Evolutionary conservation across 768 basidiomycete genomes (phyloP), one percentile per base, ranked within the genome.

Genomic region (Grammothele lineata): DNA sequence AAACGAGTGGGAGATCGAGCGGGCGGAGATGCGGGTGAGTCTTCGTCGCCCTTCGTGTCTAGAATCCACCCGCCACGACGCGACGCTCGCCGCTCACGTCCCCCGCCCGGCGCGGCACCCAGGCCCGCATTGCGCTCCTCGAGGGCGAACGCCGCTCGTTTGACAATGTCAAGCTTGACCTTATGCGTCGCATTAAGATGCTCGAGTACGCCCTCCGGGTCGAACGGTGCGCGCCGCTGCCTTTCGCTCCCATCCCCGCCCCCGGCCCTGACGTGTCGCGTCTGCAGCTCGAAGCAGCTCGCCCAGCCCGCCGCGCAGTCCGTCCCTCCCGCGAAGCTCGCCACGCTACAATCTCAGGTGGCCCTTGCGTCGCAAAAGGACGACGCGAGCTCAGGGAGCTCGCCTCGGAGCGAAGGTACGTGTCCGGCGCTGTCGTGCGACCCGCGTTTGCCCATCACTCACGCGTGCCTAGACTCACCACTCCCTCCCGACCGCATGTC

Each of bases 1-100:
- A 61, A 99, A 99, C 65, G 96, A 99, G 70, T 99, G 95, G 95
- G 96, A 99, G 75, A 99, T 99, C 60, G 96, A 98, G 70, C 77
- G 96, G 57, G 96, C 96, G 25, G 96, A 98, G 70, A 97, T 98
- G 94, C 78, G 95, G 77, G 92, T 93, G 55, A 60, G 89, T 81
- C 35, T 52, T 47, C 33, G 15, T 10, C 21, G n/a, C n/a, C n/a
- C n/a, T n/a, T n/a, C n/a, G n/a, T n/a, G n/a, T n/a, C n/a, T 42
- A 26, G 33, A 40, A 36, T 42, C 44, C 22, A 26, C n/a, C n/a
- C n/a, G n/a, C n/a, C n/a, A n/a, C n/a, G n/a, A n/a, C n/a, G n/a
- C n/a, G 14, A 6, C 17, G 36, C 11, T 22, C 25, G 32, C 41
- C 18, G 35, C 18, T 36, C 35, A 36, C 35, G 35, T 36, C 18